Conservation (phyloP, 2,329 filamentous ascomycete species). For the Geoglossum cookeanum region DNA sequence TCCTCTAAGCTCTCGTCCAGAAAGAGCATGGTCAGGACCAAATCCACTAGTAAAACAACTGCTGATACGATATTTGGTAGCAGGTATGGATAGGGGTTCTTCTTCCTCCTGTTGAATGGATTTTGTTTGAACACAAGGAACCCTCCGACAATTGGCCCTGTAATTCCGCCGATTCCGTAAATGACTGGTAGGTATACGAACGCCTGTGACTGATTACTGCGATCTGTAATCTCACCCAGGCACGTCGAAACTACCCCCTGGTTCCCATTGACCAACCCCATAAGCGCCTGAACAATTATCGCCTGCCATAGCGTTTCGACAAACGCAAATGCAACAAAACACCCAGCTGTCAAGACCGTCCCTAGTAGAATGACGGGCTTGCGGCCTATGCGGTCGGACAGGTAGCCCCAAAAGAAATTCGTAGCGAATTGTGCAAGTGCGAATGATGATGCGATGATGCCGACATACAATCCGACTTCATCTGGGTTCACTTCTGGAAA, state of each 20-base stretch:
- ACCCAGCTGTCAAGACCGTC: constrained; percentile 61
- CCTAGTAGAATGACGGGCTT: constrained; percentile 71
- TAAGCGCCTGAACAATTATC: constrained; percentile 65
- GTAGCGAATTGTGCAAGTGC: constrained; percentile 82
- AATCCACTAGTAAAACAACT: constrained; percentile 48
- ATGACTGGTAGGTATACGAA: constrained; percentile 91
- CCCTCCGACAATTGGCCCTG: constrained; percentile 79
- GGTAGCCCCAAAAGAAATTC: constrained; percentile 78
- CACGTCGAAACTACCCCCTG: constrained; percentile 87
- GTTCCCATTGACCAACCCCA: constrained; percentile 91
- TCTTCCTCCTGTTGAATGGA: constrained; percentile 30
- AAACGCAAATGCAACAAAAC: constrained; percentile 76
- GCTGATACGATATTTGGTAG: constrained; percentile 68
- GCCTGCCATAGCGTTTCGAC: constrained; percentile 69
- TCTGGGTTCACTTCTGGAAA: constrained; percentile 61
- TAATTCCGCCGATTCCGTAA: constrained; percentile 89
- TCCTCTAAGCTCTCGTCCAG: constrained; percentile 72
- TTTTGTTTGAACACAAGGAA: constrained; percentile 49
- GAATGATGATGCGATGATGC: constrained; percentile 75
- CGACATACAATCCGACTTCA: constrained; percentile 72
- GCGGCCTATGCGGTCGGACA: constrained; percentile 59
- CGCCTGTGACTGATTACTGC: constrained; percentile 79
- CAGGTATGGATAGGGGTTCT: constrained; percentile 59
- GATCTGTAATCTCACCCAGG: constrained; percentile 83
- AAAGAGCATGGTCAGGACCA: constrained; percentile 57